Base-by-base conservation (phyloP, 83 land plant species). In the Picea engelmannii region DNA sequence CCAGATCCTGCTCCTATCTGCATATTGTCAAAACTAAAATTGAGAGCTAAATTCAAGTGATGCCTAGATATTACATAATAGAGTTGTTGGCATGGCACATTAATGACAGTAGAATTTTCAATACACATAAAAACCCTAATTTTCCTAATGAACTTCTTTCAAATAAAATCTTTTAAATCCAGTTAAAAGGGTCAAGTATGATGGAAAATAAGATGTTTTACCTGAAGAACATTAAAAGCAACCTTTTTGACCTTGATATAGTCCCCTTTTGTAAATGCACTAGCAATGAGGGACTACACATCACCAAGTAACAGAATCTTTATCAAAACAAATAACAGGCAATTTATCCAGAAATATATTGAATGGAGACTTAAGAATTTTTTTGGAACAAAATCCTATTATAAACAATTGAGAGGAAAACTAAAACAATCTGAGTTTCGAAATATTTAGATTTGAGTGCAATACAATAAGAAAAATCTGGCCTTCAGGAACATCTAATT, bases 221-320 rank as follows among this genome's bases (percentile, higher is more conserved):
- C 99, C 94, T 96, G 91, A 24, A 96, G 80, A 16, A 89, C 93
- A 76, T 76, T 90, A 62, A 78, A 78, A 18, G 95, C 68, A 35
- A 90, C 79, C 66, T 91, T 85, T 77, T 86, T 96, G 40, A 90
- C 97, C 52, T 86, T 86, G 62, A 78, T 83, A 83, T 89, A 89
- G 24, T 96, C 92, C 77, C 85, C 87, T 79, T 91, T 90, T 17
- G 97, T 87, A 55, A 87, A 78, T 68, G 90, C 90, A 74, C 91
- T 91, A 49, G 99, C 97, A 86, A 96, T 91, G 69, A 96, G 35
- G 24, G 99, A 93, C 99, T 96, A 84, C 67, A 64, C 77, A 78
- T 66, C 47, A 69, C n/a, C 47, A 38, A 38, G 74, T 35, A 69
- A 17, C 40, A 38, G 9, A 69, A 69, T 20, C 10, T 5, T 17